Conservation (phyloP, 1,284 basidiomycete species). For the Moesziomyces sp. region DNA sequence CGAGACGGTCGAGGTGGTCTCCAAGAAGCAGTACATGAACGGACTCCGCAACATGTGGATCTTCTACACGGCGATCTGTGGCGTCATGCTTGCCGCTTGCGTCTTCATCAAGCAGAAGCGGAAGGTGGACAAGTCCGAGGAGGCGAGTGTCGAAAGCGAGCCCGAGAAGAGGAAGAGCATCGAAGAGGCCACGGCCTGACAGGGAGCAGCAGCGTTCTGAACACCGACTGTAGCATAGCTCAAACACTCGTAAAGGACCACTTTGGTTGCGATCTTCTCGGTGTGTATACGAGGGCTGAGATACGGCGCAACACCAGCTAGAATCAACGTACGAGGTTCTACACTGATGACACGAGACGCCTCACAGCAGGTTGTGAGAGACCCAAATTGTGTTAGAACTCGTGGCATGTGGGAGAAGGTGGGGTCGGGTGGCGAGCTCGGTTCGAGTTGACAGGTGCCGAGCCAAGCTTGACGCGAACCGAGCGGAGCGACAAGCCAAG, state of each 20-base stretch:
- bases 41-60: constrained; percentile 10
- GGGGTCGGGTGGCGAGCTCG: neutral
- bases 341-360: too few species aligned
- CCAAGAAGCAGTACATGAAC: constrained; percentile 6
- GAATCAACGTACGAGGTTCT: too few species aligned
- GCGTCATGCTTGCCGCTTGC: constrained; percentile 2
- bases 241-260: too few species aligned
- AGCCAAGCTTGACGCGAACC: neutral
- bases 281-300: too few species aligned
- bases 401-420: too few species aligned
- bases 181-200: neutral
- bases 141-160: neutral
- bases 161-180: neutral
- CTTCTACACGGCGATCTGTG: constrained; percentile 7
- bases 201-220: too few species aligned
- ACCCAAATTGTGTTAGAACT: too few species aligned
- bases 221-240: too few species aligned
- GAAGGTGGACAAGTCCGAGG: neutral
- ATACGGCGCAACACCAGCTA: too few species aligned
- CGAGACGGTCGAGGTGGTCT: neutral
- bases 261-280: too few species aligned
- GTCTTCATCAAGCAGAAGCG: constrained; percentile 12
- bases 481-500: neutral
- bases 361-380: too few species aligned
- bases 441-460: neutral